Conservation (phyloP, 2,329 filamentous ascomycete genomes). For the Beauveria pseudobassiana region DNA sequence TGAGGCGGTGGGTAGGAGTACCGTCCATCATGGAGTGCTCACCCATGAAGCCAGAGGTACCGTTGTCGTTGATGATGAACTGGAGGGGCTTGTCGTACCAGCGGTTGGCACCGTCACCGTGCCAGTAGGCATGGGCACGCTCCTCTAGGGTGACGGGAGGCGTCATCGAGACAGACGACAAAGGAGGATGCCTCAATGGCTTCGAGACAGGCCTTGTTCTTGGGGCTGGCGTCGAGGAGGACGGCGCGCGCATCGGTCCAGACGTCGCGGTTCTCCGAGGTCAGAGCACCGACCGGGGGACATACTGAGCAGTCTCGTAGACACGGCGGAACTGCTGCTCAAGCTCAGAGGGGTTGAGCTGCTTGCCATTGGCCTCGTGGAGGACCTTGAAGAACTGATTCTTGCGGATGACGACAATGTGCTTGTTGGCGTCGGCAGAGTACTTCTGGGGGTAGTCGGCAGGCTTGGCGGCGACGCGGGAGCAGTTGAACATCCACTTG, state of each 20-base stretch:
- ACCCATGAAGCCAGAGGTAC: slow-evolving; percentile 93
- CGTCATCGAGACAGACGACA: slow-evolving; percentile 87
- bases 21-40: slow-evolving; percentile 99
- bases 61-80: slow-evolving; percentile 98
- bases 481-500: slow-evolving; percentile 97
- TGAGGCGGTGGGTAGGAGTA: slow-evolving; percentile 91
- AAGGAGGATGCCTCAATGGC: slow-evolving; percentile 86
- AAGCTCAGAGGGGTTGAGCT: slow-evolving; percentile 82
- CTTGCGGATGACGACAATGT: slow-evolving; percentile 86
- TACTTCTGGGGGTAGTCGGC: slow-evolving; percentile 82
- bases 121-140: slow-evolving; percentile 94
- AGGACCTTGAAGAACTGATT: slow-evolving; percentile 95
- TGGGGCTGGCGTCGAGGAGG: slow-evolving; percentile 66
- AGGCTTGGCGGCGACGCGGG: slow-evolving; percentile 74
- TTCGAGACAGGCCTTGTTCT: slow-evolving; percentile 71
- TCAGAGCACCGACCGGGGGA: slow-evolving; percentile 76
- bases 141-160: slow-evolving; percentile 91
- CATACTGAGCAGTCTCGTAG: slow-evolving; percentile 66
- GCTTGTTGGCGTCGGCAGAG: slow-evolving; percentile 64
- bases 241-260: slow-evolving; percentile 79
- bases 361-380: slow-evolving; percentile 72
- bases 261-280: slow-evolving; percentile 85
- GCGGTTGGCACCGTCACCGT: slow-evolving; percentile 89
- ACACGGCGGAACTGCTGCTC: slow-evolving; percentile 83
- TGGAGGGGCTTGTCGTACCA: slow-evolving; percentile 98